Conservation (phyloP, 1,284 basidiomycete genomes). For the Mycena citricolor region DNA sequence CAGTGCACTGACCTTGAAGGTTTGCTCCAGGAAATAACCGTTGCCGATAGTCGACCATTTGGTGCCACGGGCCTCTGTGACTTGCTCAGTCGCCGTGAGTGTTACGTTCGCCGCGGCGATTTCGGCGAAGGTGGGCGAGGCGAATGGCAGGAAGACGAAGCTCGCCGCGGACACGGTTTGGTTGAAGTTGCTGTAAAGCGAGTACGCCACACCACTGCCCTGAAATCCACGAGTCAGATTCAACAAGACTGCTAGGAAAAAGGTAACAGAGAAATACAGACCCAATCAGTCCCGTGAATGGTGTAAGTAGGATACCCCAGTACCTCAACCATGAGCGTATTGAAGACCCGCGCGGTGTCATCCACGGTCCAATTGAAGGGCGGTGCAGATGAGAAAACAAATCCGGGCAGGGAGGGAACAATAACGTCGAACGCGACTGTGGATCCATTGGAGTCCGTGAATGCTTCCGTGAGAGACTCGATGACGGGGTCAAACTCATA, state of each 20-base stretch:
- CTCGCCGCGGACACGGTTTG: not conserved
- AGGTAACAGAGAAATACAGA: not conserved
- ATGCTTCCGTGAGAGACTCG: conserved; percentile 8
- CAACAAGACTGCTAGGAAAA: not conserved
- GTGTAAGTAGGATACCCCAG: conserved; percentile 3
- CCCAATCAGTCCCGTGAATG: conserved; percentile 12
- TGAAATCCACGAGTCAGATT: not conserved
- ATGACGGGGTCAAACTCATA: conserved; percentile 13
- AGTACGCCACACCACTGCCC: conserved; percentile 2
- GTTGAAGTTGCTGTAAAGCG: conserved; percentile 1
- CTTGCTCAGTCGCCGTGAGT: not conserved
- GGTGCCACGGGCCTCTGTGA: not conserved
- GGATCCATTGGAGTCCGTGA: conserved; percentile 2
- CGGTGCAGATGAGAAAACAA: conserved; percentile 10
- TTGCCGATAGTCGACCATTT: not conserved
- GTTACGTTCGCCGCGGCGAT: conserved; percentile 7
- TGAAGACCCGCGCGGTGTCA: conserved; percentile 9
- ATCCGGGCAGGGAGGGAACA: conserved; percentile 10
- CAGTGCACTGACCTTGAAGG: conserved; percentile 5
- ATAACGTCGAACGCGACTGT: conserved; percentile 10
- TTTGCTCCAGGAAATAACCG: conserved; percentile 5
- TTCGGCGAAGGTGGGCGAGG: conserved; percentile 1
- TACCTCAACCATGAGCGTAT: conserved; percentile 12
- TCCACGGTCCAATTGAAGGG: not conserved
- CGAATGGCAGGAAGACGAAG: conserved; percentile 1